Evolutionary conservation across 2,329 filamentous ascomycete genomes (phyloP).

Genomic region (Exserohilum turcica): DNA sequence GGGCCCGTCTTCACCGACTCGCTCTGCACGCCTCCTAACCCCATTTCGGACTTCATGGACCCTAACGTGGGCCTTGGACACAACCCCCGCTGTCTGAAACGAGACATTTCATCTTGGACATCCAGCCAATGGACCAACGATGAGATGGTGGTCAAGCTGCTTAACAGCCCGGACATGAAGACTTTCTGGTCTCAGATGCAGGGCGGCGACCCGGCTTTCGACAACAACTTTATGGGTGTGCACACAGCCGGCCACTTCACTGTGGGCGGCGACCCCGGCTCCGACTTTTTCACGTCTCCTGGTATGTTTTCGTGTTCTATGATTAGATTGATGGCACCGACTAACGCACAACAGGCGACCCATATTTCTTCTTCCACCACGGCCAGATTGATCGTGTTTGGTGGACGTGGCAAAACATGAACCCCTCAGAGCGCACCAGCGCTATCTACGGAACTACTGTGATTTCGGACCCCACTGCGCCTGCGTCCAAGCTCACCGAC

Average conservation of each 20-base stretch:
- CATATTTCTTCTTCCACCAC: conserved; percentile 54
- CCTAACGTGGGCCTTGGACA: conserved; percentile 28
- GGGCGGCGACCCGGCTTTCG: conserved; percentile 34
- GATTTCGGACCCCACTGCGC: conserved; percentile 51
- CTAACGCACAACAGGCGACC: conserved; percentile 39
- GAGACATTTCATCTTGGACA: conserved; percentile 42
- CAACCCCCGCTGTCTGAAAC: conserved; percentile 46
- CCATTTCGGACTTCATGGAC: conserved; percentile 37
- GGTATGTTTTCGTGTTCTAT: conserved; percentile 9
- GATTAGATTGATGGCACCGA: neutral
- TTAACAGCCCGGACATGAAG: conserved; percentile 38
- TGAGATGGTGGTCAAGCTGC: conserved; percentile 30
- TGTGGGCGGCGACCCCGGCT: conserved; percentile 51
- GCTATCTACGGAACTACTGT: conserved; percentile 51
- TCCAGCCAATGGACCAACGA: conserved; percentile 38
- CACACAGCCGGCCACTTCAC: conserved; percentile 55
- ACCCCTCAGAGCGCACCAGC: conserved; percentile 45
- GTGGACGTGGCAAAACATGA: conserved; percentile 58
- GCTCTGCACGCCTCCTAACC: conserved; percentile 30
- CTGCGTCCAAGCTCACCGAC: conserved; percentile 54
- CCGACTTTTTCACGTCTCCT: conserved; percentile 53
- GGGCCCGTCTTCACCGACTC: conserved; percentile 55
- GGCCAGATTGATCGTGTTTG: conserved; percentile 54
- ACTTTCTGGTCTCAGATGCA: conserved; percentile 50
- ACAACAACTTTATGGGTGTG: conserved; percentile 43